Base-by-base conservation (phyloP, 352 stramenopile genomes). In the Globisporangium abappressorium region DNA sequence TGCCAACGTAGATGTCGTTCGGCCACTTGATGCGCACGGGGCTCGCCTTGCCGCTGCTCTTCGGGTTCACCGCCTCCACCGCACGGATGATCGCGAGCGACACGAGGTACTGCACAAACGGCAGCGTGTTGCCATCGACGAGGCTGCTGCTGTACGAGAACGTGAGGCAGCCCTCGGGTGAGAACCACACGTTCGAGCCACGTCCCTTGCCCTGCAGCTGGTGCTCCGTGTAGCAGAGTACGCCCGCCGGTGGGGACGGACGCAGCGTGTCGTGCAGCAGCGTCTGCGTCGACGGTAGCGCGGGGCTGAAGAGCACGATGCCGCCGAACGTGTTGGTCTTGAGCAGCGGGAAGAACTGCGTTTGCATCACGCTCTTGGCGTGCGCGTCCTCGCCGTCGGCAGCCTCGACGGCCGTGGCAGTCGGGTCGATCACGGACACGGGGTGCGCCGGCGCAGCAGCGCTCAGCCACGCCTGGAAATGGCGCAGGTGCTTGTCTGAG, bases 1-100 rank as follows among this genome's bases (percentile, higher is more conserved):
- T 84, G 68, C 95, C 78, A 34, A 84, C 89, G 74, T 97, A 97
- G 46, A 97, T 96, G 73, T 97, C 91, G 70, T 97, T 97, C 26
- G 91, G 91, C 91, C 91, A 97, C 73, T 97, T 97, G 81, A 97
- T 97, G 66, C 78, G 80, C 65, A 97, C 89, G 41, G 85, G 74
- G 30, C 81, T 89, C 4, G 65, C 72, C 57, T 66, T 65, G 1
- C 62, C 74, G 5, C 63, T 68, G 69, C 64, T 36, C 64, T 64
- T 46, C 12, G 74, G 64, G 36, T 90, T 76, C n/a, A 95, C 76
- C 1, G 58, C 70, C 61, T 95, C 85, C 49, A 96, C 78, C 2
- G 89, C 86, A 41, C 82, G 85, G 47, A 96, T 79, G 62, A 97
- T 90, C 38, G 90, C 91, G 53, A 97, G 81, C 33, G 89, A 95